A percentile compares a stretch with the other conserved stretches of the same genome.
Evolutionary conservation across 1,284 basidiomycete species (phyloP).

Genomic region (Apiotrichum porosum): DNA sequence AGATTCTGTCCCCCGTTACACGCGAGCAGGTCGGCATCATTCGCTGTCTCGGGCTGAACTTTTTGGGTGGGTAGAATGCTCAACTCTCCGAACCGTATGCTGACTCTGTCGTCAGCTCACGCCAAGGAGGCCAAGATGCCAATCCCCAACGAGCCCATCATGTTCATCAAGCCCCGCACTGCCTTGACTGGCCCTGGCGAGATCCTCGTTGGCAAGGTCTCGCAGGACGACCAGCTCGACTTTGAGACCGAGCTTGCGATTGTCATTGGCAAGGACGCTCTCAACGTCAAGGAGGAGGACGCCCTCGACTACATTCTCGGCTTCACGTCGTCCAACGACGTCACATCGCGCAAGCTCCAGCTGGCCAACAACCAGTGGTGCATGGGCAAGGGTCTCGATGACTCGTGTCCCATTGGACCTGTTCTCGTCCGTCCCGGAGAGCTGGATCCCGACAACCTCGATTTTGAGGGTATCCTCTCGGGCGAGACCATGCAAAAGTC

Average conservation of each 20-base stretch:
- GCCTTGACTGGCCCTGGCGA: constrained; percentile 49
- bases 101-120: too few relatives aligned
- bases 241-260: constrained; percentile 53
- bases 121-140: constrained; percentile 23
- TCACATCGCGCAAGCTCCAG: constrained; percentile 39
- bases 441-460: constrained; percentile 18
- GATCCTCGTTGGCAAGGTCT: constrained; percentile 47
- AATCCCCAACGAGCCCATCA: constrained; percentile 37
- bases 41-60: constrained; percentile 45
- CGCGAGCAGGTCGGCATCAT: constrained; percentile 37
- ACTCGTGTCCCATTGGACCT: constrained; percentile 49
- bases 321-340: constrained; percentile 53
- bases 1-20: constrained; percentile 27
- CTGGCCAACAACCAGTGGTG: constrained; percentile 49
- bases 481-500: constrained; percentile 20
- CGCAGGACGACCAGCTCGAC: constrained; percentile 52
- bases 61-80: too few relatives aligned
- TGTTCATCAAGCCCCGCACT: constrained; percentile 51
- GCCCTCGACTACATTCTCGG: constrained; percentile 56
- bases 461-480: constrained; percentile 17
- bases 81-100: too few relatives aligned
- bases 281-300: constrained; percentile 51
- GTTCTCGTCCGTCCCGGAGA: constrained; percentile 28
- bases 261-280: constrained; percentile 51
- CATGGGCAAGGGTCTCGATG: constrained; percentile 47